These are phyloP conservation scores for Takashimella koratensis DNA, from an alignment of 1,284 basidiomycete genomes.

Conservation along the genomic window DNA sequence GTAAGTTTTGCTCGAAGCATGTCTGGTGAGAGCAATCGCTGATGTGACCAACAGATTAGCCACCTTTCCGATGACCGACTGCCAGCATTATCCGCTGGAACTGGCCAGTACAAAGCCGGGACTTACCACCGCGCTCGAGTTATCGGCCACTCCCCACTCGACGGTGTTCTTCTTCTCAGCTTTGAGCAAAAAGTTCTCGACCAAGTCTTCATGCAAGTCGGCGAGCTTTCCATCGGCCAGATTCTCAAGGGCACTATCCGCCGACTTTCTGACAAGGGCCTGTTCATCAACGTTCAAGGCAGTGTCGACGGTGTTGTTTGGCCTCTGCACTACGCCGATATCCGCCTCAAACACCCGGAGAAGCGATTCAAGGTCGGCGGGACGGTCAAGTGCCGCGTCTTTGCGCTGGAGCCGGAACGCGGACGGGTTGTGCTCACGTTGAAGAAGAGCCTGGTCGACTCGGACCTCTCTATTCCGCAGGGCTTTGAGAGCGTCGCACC, in stretches of 20 bases:
- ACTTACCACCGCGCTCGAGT: conserved; percentile 84
- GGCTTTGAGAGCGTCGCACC: conserved; percentile 62
- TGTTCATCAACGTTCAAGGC: conserved; percentile 81
- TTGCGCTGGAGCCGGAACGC: conserved; percentile 74
- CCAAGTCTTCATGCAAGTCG: conserved; percentile 81
- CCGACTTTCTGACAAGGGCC: conserved; percentile 68
- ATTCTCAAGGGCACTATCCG: conserved; percentile 80
- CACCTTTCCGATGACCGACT: conserved; percentile 89
- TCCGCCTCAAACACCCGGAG: conserved; percentile 83
- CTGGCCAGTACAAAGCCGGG: conserved; percentile 74
- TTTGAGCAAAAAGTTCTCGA: conserved; percentile 78
- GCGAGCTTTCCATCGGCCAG: conserved; percentile 79
- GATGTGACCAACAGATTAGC: conserved; percentile 65
- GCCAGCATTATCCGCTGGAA: conserved; percentile 63
- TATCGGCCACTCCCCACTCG: conserved; percentile 79
- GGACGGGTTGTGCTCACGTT: conserved; percentile 84
- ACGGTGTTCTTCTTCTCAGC: conserved; percentile 83
- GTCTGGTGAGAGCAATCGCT: too few relatives aligned
- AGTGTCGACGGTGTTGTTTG: conserved; percentile 89
- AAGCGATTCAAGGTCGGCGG: conserved; percentile 85
- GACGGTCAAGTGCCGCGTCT: conserved; percentile 78
- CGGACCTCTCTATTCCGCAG: conserved; percentile 66
- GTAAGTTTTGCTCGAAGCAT: conserved; percentile 62
- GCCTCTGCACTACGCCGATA: conserved; percentile 94
- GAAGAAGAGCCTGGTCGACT: conserved; percentile 86